Conservation (phyloP, 139 green algal species). For the Coelastrella sp. region DNA sequence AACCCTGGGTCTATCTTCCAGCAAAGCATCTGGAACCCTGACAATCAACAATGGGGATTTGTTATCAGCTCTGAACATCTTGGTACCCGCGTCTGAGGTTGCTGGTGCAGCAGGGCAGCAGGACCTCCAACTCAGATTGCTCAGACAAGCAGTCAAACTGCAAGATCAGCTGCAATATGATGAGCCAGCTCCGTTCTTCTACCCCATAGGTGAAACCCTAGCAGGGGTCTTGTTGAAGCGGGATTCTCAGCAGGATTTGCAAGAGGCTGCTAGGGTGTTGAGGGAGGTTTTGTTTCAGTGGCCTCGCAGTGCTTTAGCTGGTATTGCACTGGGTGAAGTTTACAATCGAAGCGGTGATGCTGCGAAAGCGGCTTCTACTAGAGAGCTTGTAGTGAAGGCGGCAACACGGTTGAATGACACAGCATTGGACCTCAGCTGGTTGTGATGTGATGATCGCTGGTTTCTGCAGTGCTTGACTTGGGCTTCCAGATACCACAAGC, state of each 20-base stretch:
- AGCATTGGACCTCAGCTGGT: neutral
- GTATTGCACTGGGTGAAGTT: neutral
- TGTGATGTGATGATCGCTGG: too few relatives aligned
- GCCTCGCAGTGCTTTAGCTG: neutral
- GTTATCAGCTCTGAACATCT: neutral
- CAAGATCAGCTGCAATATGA: neutral
- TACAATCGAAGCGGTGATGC: neutral
- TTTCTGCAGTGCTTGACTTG: too few relatives aligned
- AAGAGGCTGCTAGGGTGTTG: neutral
- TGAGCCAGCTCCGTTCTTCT: neutral
- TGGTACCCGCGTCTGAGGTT: neutral
- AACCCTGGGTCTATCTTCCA: neutral
- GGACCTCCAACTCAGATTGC: neutral
- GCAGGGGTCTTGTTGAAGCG: neutral
- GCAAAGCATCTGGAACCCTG: neutral
- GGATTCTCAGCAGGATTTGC: neutral
- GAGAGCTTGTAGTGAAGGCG: neutral
- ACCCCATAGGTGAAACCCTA: neutral
- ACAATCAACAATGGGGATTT: neutral
- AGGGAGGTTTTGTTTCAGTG: neutral
- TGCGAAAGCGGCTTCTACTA: neutral
- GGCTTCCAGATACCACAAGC: too few relatives aligned
- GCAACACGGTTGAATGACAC: constrained; percentile 4
- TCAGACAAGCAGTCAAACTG: neutral
- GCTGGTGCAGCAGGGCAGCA: neutral